These are phyloP conservation scores for Rubus parviflorus DNA, from an alignment of 306 rosid genomes.

Conservation along the genomic window DNA sequence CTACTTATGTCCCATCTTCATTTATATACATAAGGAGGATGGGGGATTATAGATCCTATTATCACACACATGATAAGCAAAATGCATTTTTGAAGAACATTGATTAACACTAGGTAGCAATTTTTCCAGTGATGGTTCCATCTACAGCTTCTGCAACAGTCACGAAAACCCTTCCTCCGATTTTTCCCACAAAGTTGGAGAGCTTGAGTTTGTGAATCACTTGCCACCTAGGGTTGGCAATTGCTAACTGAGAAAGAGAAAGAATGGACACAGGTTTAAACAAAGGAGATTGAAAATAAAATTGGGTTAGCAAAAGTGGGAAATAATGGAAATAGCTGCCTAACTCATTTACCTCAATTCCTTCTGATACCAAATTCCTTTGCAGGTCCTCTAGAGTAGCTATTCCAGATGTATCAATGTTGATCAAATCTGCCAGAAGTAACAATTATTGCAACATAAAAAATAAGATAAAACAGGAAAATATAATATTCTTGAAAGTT, in stretches of 20 bases:
- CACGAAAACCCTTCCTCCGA: slow-evolving; percentile 59
- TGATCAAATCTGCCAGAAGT: slow-evolving; percentile 52
- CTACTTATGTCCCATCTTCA: slow-evolving; percentile 9
- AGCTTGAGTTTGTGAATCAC: slow-evolving; percentile 81
- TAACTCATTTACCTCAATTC: slow-evolving; percentile 48
- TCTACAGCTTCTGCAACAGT: slow-evolving; percentile 82
- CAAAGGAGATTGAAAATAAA: background rate
- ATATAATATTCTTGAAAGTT: background rate
- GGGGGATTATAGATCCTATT: background rate
- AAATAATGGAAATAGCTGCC: background rate
- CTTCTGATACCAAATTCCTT: slow-evolving; percentile 44
- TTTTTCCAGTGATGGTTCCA: slow-evolving; percentile 27
- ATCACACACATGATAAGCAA: background rate
- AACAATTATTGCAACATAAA: background rate
- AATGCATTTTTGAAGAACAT: background rate
- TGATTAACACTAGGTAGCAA: slow-evolving; percentile 2
- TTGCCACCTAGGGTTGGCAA: slow-evolving; percentile 80
- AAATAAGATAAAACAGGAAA: background rate
- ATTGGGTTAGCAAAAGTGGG: background rate
- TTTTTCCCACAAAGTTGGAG: slow-evolving; percentile 55
- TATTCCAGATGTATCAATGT: slow-evolving; percentile 77
- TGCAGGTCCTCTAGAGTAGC: slow-evolving; percentile 63
- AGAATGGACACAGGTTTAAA: background rate
- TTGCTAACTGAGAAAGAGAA: slow-evolving; percentile 47
- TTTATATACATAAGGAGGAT: slow-evolving; percentile 7